These are phyloP conservation scores for Porodaedalea pini DNA, from an alignment of 1,284 basidiomycete species.

Conservation along the genomic window DNA sequence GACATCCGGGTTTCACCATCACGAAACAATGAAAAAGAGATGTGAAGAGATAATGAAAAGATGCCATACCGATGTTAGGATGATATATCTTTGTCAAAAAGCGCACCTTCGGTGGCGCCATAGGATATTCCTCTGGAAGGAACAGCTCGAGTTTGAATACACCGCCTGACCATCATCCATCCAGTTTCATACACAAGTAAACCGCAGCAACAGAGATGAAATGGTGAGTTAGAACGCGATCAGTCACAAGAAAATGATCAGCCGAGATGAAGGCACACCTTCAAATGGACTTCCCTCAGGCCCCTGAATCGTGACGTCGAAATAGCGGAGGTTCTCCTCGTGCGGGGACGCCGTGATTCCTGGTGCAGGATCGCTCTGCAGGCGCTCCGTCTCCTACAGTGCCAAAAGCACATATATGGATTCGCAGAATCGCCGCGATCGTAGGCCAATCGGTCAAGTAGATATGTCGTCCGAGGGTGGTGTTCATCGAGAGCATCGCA, in stretches of 20 bases:
- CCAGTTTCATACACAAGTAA: neutral
- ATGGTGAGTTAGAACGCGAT: neutral
- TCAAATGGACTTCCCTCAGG: constrained; percentile 94
- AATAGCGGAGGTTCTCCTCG: constrained; percentile 97
- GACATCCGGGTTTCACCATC: too few species aligned
- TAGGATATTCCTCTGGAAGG: constrained; percentile 97
- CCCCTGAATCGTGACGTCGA: constrained; percentile 95
- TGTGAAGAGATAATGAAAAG: neutral
- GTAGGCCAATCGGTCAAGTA: neutral
- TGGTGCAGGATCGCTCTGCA: constrained; percentile 93
- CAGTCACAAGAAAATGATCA: neutral
- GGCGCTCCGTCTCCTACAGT: constrained; percentile 90
- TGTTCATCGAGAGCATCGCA: neutral
- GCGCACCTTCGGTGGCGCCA: constrained; percentile 98
- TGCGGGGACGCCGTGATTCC: constrained; percentile 93
- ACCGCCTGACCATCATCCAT: constrained; percentile 58
- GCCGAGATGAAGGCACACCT: constrained; percentile 48
- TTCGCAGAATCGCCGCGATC: neutral
- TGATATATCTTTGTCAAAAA: constrained; percentile 99
- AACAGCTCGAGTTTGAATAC: constrained; percentile 95
- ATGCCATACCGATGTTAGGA: constrained; percentile 87
- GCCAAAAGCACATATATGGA: neutral
- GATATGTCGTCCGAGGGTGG: neutral
- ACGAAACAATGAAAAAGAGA: neutral
- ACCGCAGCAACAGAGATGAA: neutral